Evolutionary conservation across 352 stramenopile species (phyloP), one percentile per base, ranked within the genome.

Genomic region (Pythium rishiriense): DNA sequence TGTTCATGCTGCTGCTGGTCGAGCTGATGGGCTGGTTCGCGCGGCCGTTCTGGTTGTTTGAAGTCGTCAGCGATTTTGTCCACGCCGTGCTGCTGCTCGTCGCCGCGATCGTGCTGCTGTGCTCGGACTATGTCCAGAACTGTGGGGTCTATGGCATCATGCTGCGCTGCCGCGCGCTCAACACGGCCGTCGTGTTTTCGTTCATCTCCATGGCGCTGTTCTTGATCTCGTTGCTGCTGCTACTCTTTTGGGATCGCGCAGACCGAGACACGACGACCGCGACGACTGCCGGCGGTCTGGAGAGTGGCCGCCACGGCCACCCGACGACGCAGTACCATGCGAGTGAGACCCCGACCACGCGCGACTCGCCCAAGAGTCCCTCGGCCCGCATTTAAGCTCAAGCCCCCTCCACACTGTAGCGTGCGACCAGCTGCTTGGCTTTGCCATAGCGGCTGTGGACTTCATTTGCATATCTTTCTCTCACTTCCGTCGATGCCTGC

Each of bases 131-230:
- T 53, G 79, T 91, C 17, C 39, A 72, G 24, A 58, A 89, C 60
- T 91, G 82, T 62, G 68, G 68, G 12, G 66, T 89, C 14, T 91
- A 90, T 58, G 75, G 75, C 51, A 83, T 83, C 72, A 88, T 87
- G 82, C 67, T 91, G 29, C 82, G 78, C 57, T 91, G 82, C 69
- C 68, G 70, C 33, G 26, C 62, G 22, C 53, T 91, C 29, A 76
- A 74, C 22, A 81, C 78, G 0, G 75, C 73, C 0, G 78, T 89
- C 14, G 77, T 89, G 5, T 91, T 91, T 64, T 83, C 75, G 29
- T 91, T 89, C 48, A 62, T 91, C 8, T 75, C 78, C 25, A 82
- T 85, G 47, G 70, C 73, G 48, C 62, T 81, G 6, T 86, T 75
- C 46, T 66, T 91, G 12, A 55, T 73, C 28, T 76, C 73, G 22